These are phyloP conservation scores for Lactarius quietus DNA, from an alignment of 768 basidiomycete genomes.

Conservation along the genomic window DNA sequence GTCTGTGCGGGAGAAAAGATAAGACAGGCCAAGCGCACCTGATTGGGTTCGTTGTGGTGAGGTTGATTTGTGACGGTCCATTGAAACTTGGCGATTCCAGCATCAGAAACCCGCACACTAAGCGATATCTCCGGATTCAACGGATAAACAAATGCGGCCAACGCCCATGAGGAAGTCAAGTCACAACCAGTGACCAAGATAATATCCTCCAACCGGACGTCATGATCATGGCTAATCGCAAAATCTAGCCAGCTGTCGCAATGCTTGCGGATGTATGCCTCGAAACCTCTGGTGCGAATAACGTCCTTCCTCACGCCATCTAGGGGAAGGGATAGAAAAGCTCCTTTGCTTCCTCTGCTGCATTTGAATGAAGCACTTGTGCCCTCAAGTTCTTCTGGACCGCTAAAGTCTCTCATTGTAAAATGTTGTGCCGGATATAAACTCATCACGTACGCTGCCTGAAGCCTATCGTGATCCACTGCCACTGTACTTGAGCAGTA, in stretches of 20 bases:
- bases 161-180: slow-evolving; percentile 22
- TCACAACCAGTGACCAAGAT: background rate
- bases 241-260: slow-evolving; percentile 3
- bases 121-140: slow-evolving; percentile 13
- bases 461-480: background rate
- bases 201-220: background rate
- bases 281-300: background rate
- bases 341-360: slow-evolving; percentile 13
- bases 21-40: background rate
- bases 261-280: background rate
- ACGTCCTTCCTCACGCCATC: background rate
- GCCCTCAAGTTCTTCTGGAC: slow-evolving; percentile 7
- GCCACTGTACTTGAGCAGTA: slow-evolving; percentile 7
- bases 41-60: slow-evolving; percentile 7
- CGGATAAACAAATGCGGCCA: slow-evolving; percentile 19
- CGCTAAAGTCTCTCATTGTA: background rate
- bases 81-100: slow-evolving; percentile 3
- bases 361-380: slow-evolving; percentile 12
- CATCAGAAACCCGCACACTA: background rate
- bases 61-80: slow-evolving; percentile 13
- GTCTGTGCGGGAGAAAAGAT: background rate
- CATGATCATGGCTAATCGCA: background rate
- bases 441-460: slow-evolving; percentile 7
- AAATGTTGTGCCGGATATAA: background rate
- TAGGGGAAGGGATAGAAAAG: slow-evolving; percentile 15